Evolutionary conservation across 495 filamentous ascomycete genomes (phyloP).

Genomic region (Tricharina praecox): DNA sequence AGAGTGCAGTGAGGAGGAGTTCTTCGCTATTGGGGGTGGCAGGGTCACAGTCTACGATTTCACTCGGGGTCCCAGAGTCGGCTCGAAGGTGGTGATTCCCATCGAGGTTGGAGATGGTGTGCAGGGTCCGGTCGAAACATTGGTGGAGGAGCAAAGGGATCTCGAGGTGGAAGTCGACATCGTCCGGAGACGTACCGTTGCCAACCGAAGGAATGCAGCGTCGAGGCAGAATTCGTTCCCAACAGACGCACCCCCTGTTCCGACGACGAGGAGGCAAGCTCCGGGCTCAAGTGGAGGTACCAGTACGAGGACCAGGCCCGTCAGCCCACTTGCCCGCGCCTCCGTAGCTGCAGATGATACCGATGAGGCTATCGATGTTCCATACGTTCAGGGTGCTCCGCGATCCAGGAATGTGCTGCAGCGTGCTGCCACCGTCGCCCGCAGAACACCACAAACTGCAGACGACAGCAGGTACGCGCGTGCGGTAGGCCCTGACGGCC

Average conservation of each 20-base stretch:
- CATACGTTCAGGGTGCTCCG: constrained; percentile 64
- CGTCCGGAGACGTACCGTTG: constrained; percentile 56
- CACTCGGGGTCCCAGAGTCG: constrained; percentile 33
- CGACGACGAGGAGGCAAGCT: constrained; percentile 5
- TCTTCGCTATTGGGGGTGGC: constrained; percentile 34
- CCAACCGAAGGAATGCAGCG: constrained; percentile 32
- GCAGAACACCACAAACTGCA: constrained; percentile 28
- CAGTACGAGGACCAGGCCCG: neutral
- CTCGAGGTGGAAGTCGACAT: constrained; percentile 70
- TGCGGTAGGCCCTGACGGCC: constrained; percentile 49
- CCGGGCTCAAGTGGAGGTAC: neutral
- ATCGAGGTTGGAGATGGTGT: constrained; percentile 60
- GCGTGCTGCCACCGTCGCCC: constrained; percentile 49
- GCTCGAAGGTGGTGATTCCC: constrained; percentile 27
- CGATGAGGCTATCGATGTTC: constrained; percentile 34
- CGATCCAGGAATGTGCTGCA: constrained; percentile 58
- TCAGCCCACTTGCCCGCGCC: neutral
- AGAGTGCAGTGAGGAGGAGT: constrained; percentile 1
- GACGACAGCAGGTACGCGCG: constrained; percentile 36
- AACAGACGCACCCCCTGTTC: no score
- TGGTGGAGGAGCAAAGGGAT: constrained; percentile 60
- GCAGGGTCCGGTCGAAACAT: constrained; percentile 35
- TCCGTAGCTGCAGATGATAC: neutral
- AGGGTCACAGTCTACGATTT: constrained; percentile 67
- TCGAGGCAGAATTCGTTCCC: constrained; percentile 20